A percentile compares a stretch with the other conserved stretches of the same genome.
These are phyloP conservation scores for Coemansia sp. DNA, from an alignment of 192 early-diverging fungal species.

Conservation along the genomic window DNA sequence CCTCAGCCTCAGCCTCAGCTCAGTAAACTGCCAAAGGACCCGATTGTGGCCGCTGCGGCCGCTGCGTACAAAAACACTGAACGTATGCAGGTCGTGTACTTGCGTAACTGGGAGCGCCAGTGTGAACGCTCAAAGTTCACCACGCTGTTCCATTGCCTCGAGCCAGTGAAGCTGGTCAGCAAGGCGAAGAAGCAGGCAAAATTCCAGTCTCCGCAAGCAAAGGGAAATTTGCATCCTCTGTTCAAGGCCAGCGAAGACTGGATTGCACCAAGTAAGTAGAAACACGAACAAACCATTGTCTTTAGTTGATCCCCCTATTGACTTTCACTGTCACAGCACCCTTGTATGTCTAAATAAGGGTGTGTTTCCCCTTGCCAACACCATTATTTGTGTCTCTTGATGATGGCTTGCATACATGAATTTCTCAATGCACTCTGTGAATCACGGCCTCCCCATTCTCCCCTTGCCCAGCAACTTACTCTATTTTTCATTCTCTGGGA, in stretches of 20 bases:
- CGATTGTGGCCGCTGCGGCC: not conserved
- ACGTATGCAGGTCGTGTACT: conserved; percentile 21
- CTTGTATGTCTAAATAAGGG: not conserved
- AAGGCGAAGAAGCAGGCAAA: conserved; percentile 5
- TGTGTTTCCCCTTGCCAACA: not conserved
- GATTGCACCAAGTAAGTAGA: conserved; percentile 54
- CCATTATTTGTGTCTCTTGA: conserved; percentile 1
- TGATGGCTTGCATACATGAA: conserved; percentile 44
- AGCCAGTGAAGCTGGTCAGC: conserved; percentile 34
- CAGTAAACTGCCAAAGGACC: not conserved
- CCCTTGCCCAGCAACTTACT: not conserved
- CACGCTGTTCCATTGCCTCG: conserved; percentile 40
- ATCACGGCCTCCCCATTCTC: not conserved
- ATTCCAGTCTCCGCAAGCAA: conserved; percentile 5
- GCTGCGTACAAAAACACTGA: conserved; percentile 6
- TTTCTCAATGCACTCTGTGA: conserved; percentile 14
- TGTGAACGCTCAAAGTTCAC: conserved; percentile 33
- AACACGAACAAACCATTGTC: not conserved
- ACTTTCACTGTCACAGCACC: not conserved
- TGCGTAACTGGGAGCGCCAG: conserved; percentile 26
- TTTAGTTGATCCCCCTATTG: not conserved
- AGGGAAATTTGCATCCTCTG: conserved; percentile 41
- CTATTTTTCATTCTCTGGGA: conserved; percentile 2
- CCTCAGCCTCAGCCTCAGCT: not conserved
- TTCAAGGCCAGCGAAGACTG: conserved; percentile 53